Conservation (phyloP, 1,284 basidiomycete genomes). For the Cutaneotrichosporon spelunceum region DNA sequence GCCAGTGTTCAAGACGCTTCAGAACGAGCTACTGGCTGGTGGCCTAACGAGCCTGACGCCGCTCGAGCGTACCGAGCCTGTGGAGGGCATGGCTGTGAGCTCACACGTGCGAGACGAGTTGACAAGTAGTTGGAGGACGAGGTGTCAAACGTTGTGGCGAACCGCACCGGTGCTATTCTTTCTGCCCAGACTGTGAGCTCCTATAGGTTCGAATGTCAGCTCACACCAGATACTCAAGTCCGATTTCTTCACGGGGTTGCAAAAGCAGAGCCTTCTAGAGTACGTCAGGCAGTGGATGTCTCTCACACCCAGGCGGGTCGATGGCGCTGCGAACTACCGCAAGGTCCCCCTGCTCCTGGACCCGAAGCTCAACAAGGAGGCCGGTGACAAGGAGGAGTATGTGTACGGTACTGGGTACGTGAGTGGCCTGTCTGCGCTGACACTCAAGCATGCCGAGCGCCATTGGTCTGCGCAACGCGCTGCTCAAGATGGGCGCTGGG, state of each 20-base stretch:
- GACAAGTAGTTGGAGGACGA: conserved; percentile 64
- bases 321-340: conserved; percentile 89
- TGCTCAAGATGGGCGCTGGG: conserved; percentile 74
- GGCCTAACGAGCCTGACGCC: conserved; percentile 79
- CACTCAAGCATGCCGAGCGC: conserved; percentile 31
- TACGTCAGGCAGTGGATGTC: conserved; percentile 51
- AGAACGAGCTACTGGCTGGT: conserved; percentile 81
- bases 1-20: conserved; percentile 94
- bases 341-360: conserved; percentile 65
- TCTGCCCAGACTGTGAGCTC: conserved; percentile 55
- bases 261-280: conserved; percentile 93
- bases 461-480: conserved; percentile 64
- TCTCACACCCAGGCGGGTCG: conserved; percentile 65
- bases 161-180: conserved; percentile 79
- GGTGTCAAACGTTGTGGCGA: conserved; percentile 76
- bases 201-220: conserved; percentile 50
- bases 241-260: conserved; percentile 91
- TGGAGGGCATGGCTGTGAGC: conserved; percentile 69
- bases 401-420: conserved; percentile 83
- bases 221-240: conserved; percentile 74
- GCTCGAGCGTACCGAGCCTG: conserved; percentile 69
- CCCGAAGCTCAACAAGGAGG: conserved; percentile 29
- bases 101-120: background rate
- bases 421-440: background rate
- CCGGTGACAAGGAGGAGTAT: conserved; percentile 58